Conservation (phyloP, 2,329 filamentous ascomycete species). For the Colletotrichum melonis region DNA sequence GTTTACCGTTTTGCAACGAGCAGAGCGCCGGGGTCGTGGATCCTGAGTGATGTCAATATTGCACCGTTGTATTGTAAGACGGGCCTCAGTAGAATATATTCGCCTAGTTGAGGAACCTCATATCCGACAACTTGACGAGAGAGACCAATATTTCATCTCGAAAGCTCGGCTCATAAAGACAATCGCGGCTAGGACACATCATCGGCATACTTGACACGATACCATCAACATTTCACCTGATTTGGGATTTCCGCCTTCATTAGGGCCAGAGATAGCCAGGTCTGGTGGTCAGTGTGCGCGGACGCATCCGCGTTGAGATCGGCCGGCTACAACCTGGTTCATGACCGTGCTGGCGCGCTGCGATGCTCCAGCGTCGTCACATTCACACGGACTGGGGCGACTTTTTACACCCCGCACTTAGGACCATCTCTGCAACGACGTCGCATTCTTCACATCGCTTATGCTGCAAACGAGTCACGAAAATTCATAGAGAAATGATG, state of each 20-base stretch:
- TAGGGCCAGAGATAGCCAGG: not conserved
- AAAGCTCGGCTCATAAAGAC: not conserved
- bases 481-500: not conserved
- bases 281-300: constrained; percentile 6
- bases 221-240: not conserved
- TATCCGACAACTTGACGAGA: not conserved
- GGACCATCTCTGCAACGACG: constrained; percentile 27
- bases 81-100: constrained; percentile 4
- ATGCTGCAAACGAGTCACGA: constrained; percentile 20
- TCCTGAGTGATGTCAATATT: constrained; percentile 26
- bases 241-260: not conserved
- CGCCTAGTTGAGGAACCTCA: not conserved
- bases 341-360: constrained; percentile 9
- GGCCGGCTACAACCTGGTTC: constrained; percentile 26
- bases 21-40: constrained; percentile 17
- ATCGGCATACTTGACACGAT: not conserved
- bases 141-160: not conserved
- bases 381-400: constrained; percentile 13
- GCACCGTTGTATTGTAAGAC: constrained; percentile 16
- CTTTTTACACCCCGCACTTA: constrained; percentile 10
- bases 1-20: constrained; percentile 2
- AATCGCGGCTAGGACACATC: not conserved
- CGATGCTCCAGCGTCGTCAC: constrained; percentile 12
- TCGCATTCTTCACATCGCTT: constrained; percentile 34
- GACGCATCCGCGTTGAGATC: constrained; percentile 27